Evolutionary conservation across 306 rosid species (phyloP).

Genomic region (Canavalia ensiformis): DNA sequence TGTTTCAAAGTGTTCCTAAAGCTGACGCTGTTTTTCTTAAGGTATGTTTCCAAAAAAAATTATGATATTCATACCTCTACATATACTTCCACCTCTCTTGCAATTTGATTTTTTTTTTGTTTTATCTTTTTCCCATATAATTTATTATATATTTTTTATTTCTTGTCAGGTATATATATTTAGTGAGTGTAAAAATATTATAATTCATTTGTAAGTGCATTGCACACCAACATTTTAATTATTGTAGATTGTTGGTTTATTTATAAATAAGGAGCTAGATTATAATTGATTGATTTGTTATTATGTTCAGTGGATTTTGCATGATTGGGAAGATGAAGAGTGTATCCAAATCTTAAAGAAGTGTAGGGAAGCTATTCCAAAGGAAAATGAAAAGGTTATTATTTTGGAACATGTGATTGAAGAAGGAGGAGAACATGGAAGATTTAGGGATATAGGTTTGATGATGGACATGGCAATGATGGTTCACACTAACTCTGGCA

Average conservation of each 20-base stretch:
- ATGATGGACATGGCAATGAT: slow-evolving; percentile 62
- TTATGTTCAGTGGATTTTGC: slow-evolving; percentile 5
- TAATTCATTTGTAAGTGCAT: too few species aligned
- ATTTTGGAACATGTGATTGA: slow-evolving; percentile 54
- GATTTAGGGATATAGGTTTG: slow-evolving; percentile 49
- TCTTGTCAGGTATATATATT: too few species aligned
- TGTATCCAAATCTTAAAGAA: slow-evolving; percentile 57
- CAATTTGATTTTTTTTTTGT: too few species aligned
- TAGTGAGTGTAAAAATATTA: too few species aligned
- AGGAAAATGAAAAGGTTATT: slow-evolving; percentile 58
- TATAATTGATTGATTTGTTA: background rate
- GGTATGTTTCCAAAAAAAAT: slow-evolving; percentile 38
- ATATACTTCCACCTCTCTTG: too few species aligned
- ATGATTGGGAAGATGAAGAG: slow-evolving; percentile 16
- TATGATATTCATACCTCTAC: too few species aligned
- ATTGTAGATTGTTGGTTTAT: background rate
- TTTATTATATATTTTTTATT: too few species aligned
- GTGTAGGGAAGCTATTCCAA: slow-evolving; percentile 52
- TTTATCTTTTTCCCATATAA: too few species aligned
- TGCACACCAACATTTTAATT: background rate
- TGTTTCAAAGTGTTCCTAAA: slow-evolving; percentile 63
- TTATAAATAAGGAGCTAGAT: too few species aligned
- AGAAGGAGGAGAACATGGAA: background rate
- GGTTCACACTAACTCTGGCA: slow-evolving; percentile 56
- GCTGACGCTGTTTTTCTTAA: slow-evolving; percentile 66